Evolutionary conservation across 2,329 filamentous ascomycete species (phyloP).

Genomic region (Trichoderma cornu-damae): DNA sequence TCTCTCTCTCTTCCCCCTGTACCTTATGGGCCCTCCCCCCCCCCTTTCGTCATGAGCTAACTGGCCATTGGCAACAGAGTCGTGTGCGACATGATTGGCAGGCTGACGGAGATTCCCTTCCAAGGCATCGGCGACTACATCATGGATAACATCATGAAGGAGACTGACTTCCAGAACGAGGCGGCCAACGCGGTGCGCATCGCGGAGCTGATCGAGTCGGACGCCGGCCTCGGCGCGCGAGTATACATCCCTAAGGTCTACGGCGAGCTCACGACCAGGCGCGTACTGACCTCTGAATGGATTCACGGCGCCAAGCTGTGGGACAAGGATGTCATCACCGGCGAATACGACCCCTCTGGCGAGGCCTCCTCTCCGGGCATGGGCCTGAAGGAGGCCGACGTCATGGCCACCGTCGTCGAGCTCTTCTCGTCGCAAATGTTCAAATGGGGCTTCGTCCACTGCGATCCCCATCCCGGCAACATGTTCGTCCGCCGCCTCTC

Average conservation of each 20-base stretch:
- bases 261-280: neutral
- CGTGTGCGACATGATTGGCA: neutral
- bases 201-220: neutral
- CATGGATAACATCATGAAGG: constrained; percentile 16
- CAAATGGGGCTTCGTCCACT: constrained; percentile 17
- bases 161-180: constrained; percentile 17
- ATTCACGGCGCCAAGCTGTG: constrained; percentile 16
- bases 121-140: constrained; percentile 9
- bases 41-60: neutral
- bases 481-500: constrained; percentile 15
- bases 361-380: neutral
- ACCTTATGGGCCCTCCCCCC: neutral
- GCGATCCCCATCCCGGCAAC: constrained; percentile 15
- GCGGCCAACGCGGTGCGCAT: neutral
- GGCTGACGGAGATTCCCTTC: constrained; percentile 1
- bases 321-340: constrained; percentile 13
- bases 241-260: constrained; percentile 16
- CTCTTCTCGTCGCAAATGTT: constrained; percentile 18
- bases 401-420: constrained; percentile 12
- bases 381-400: constrained; percentile 4
- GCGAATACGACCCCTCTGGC: neutral
- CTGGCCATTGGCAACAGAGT: constrained; percentile 34
- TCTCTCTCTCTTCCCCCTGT: accelerated
- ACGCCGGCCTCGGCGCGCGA: neutral
- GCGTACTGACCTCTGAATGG: constrained; percentile 13